Evolutionary conservation across 257 asterid species (phyloP).

Genomic region (Capsicum rhomboideum): DNA sequence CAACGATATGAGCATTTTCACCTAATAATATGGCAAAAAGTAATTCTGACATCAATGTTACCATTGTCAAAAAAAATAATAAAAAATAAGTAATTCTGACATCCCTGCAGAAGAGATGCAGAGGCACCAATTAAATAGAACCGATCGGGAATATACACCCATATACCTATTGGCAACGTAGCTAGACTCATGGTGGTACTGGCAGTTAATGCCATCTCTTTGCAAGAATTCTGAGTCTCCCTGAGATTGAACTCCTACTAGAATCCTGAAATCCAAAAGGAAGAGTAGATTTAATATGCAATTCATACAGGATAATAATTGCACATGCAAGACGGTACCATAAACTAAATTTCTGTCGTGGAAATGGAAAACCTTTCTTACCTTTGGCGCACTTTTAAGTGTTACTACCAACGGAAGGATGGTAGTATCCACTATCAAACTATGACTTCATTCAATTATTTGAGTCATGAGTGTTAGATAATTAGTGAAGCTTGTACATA

Average conservation of each 20-base stretch:
- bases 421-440: background rate
- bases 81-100: background rate
- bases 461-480: background rate
- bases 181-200: conserved; percentile 19
- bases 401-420: background rate
- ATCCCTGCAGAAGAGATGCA: background rate
- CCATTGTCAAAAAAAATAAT: no score
- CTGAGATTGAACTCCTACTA: background rate
- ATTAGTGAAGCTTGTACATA: background rate
- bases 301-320: background rate
- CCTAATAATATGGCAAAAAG: background rate
- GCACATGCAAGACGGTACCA: no score
- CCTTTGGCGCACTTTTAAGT: background rate
- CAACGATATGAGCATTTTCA: background rate
- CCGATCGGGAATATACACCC: background rate
- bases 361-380: background rate
- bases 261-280: background rate
- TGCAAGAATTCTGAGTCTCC: background rate
- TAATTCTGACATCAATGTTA: background rate
- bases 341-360: background rate
- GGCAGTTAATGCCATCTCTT: conserved; percentile 28
- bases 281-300: background rate
- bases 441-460: background rate
- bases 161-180: conserved; percentile 27
- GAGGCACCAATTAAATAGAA: background rate